Evolutionary conservation across 31 red algal species (phyloP).

Genomic region (Asparagopsis taxiformis): DNA sequence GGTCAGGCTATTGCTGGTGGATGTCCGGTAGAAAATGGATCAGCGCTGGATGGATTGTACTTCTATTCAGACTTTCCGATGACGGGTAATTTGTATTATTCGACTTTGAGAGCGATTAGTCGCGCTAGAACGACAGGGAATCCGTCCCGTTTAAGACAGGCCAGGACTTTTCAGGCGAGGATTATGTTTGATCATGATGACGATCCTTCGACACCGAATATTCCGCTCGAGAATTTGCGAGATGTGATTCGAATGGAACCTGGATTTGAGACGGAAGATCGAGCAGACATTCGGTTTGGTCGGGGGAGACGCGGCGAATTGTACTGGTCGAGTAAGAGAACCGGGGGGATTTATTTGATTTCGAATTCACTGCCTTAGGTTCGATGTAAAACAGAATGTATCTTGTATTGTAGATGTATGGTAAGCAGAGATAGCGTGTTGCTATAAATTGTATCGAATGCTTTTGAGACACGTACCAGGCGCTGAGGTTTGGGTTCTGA

Average conservation of each 20-base stretch:
- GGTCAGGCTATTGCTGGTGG: constrained; percentile 63
- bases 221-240: constrained; percentile 27
- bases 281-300: neutral
- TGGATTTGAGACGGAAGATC: neutral
- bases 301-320: neutral
- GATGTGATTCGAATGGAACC: constrained; percentile 34
- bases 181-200: constrained; percentile 39
- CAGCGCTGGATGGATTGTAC: constrained; percentile 54
- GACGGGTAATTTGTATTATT: constrained; percentile 54
- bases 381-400: too few species aligned
- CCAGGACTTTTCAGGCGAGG: constrained; percentile 28
- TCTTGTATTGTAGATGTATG: too few species aligned
- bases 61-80: constrained; percentile 67
- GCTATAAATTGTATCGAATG: too few species aligned
- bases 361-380: neutral
- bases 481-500: too few species aligned
- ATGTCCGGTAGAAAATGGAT: constrained; percentile 65
- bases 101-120: constrained; percentile 17
- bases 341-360: neutral
- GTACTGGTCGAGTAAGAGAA: neutral
- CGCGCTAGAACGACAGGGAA: constrained; percentile 23
- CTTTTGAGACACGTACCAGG: too few species aligned
- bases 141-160: constrained; percentile 41
- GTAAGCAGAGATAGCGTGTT: too few species aligned
- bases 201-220: constrained; percentile 2